Conservation (phyloP, 352 stramenopile genomes). For the Phytophthora sp. region DNA sequence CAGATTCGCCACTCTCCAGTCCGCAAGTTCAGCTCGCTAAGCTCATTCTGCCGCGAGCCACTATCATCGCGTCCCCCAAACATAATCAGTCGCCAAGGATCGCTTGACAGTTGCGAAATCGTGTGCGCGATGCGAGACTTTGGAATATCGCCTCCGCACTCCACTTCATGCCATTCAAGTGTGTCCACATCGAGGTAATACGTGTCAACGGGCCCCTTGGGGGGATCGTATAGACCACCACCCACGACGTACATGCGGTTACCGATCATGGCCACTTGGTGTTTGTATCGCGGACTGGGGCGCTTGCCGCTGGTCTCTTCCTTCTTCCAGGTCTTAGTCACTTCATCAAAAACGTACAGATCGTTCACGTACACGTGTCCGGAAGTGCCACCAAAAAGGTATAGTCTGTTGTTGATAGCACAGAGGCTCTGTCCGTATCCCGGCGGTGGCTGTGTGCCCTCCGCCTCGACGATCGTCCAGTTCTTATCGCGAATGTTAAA, state of each 20-base stretch:
- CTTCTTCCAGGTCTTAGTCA: conserved; percentile 75
- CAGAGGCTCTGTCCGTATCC: conserved; percentile 83
- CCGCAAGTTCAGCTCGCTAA: conserved; percentile 68
- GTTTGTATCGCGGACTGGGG: conserved; percentile 84
- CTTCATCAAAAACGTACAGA: conserved; percentile 83
- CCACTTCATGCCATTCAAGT: conserved; percentile 66
- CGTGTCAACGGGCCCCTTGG: conserved; percentile 80
- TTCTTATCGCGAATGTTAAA: conserved; percentile 81
- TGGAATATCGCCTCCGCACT: conserved; percentile 65
- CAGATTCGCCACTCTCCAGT: conserved; percentile 73
- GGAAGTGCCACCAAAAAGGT: conserved; percentile 83
- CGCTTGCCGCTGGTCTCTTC: conserved; percentile 64
- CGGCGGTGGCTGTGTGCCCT: conserved; percentile 68
- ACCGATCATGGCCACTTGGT: conserved; percentile 70
- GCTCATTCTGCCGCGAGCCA: conserved; percentile 67
- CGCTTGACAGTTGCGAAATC: conserved; percentile 58
- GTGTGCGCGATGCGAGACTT: conserved; percentile 85
- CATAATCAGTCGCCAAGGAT: conserved; percentile 68
- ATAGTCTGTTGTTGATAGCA: conserved; percentile 80
- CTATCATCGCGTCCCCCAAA: conserved; percentile 82
- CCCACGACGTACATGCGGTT: conserved; percentile 85
- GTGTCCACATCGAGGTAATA: conserved; percentile 81
- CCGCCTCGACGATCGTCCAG: conserved; percentile 79
- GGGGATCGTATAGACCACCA: conserved; percentile 80
- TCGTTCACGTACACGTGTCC: conserved; percentile 88